Base-by-base conservation (phyloP, 768 basidiomycete genomes). In the Kwoniella europaea region DNA sequence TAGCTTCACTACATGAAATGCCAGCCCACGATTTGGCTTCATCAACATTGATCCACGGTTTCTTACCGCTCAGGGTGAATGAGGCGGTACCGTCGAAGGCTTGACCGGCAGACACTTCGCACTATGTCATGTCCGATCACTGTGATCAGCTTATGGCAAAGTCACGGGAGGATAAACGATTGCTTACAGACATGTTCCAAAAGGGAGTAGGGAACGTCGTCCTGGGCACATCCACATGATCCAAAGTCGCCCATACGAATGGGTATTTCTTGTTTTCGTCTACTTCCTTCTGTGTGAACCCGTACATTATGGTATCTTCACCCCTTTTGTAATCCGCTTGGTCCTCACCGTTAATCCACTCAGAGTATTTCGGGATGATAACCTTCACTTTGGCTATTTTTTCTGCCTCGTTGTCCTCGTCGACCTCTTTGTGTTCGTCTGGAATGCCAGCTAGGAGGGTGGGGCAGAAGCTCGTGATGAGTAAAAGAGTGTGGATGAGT, bases 151-250 rank as follows among this genome's bases (percentile, higher is more conserved):
- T 52, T 15, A 52, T 27, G 2, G 4, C 50, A n/a, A 52, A 56
- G 10, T 22, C 16, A 22, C 10, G 22, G 27, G 55, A 18, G 10
- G 55, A 15, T 24, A 10, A 10, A 56, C 22, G 27, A 27, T 2
- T n/a, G 29, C 55, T 57, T 6, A 60, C 58, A 29, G 58, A 15
- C 13, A 41, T 60, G 20, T 60, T 60, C 58, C 58, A 60, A n/a
- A 10, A 35, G 27, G 58, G 58, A 0, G 58, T 60, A 15, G 27
- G 29, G 13, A 60, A 60, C 3, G 2, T 18, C 20, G 61, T 62
- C 29, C 50, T 62, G 13, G 61, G 20, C 29, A 62, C 61, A 27
- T 62, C 61, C 6, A 27, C 16, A 27, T 46, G 42, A 13, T 62
- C 61, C 13, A 22, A 18, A 15, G 57, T 59, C 9, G 57, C 15